Evolutionary conservation across 2,329 filamentous ascomycete genomes (phyloP).

Genomic region (Aspergillus sp.): DNA sequence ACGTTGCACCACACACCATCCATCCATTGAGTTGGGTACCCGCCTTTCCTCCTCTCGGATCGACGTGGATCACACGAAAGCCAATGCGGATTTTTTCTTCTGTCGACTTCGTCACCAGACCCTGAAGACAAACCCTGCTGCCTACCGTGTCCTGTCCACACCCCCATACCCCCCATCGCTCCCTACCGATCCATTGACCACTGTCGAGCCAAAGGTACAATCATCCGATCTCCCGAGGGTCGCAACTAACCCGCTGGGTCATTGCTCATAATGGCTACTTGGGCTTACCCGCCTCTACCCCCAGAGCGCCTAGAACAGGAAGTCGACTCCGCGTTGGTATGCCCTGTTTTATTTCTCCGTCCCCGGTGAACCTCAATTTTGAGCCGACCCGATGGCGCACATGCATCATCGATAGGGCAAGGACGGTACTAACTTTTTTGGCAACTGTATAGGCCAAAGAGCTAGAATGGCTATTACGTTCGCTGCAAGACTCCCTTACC

Average conservation of each 20-base stretch:
- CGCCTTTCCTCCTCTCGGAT: slow-evolving; percentile 14
- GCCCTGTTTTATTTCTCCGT: slow-evolving; percentile 17
- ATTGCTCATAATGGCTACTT: slow-evolving; percentile 57
- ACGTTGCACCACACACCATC: slow-evolving; percentile 33
- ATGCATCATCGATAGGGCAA: not conserved
- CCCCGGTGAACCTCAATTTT: not conserved
- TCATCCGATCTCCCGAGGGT: slow-evolving; percentile 1
- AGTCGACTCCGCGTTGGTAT: slow-evolving; percentile 56
- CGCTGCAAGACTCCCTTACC: slow-evolving; percentile 62
- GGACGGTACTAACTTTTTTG: slow-evolving; percentile 2
- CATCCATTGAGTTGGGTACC: slow-evolving; percentile 13
- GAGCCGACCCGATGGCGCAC: not conserved
- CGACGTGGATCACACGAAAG: slow-evolving; percentile 24
- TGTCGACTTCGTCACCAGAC: slow-evolving; percentile 7
- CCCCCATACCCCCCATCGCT: not conserved
- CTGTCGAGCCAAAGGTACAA: not conserved
- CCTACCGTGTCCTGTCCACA: not conserved
- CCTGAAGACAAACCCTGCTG: slow-evolving; percentile 2
- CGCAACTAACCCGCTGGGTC: not conserved
- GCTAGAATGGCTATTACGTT: slow-evolving; percentile 64
- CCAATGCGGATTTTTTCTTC: slow-evolving; percentile 22
- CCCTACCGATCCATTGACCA: not conserved
- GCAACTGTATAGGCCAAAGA: slow-evolving; percentile 53
- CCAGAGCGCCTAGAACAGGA: slow-evolving; percentile 53
- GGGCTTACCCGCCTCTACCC: slow-evolving; percentile 61